phyloP scores from a whole-genome alignment of 1,139 yeast genomes.

The Wickerhamiella infanticola region DNA sequence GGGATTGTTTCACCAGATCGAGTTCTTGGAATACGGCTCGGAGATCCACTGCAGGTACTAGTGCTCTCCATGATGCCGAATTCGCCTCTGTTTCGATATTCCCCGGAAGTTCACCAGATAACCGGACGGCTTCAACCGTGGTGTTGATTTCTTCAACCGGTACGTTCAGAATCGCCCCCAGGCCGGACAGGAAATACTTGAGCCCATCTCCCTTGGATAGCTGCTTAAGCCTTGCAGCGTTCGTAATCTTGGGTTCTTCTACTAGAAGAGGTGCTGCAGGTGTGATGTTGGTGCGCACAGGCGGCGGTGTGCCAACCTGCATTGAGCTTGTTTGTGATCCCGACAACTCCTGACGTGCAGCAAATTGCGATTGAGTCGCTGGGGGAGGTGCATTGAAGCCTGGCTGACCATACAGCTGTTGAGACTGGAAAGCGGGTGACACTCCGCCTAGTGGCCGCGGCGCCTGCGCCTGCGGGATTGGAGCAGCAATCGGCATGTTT shows the following conservation, averaged over 20 bases:
- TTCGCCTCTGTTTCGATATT: neutral
- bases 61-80: slow-evolving; percentile 9
- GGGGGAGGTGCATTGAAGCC: neutral
- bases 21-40: slow-evolving; percentile 15
- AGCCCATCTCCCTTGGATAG: slow-evolving; percentile 10
- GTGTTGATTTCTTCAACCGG: slow-evolving; percentile 11
- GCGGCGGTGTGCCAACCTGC: neutral
- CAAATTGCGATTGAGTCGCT: neutral
- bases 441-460: neutral
- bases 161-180: slow-evolving; percentile 14
- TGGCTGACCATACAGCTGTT: neutral
- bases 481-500: neutral
- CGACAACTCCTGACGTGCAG: neutral
- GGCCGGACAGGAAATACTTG: slow-evolving; percentile 12
- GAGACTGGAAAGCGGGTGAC: neutral
- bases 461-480: neutral
- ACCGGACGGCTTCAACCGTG: slow-evolving; percentile 6
- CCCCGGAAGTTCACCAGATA: neutral
- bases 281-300: neutral
- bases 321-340: neutral
- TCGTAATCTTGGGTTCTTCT: slow-evolving; percentile 13
- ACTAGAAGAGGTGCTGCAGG: neutral
- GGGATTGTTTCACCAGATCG: slow-evolving; percentile 9
- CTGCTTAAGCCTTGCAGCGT: slow-evolving; percentile 12
- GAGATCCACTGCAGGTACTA: slow-evolving; percentile 14